phyloP scores from a whole-genome alignment of 164 flowering plant genomes.

The Warburgia ugandensis region DNA sequence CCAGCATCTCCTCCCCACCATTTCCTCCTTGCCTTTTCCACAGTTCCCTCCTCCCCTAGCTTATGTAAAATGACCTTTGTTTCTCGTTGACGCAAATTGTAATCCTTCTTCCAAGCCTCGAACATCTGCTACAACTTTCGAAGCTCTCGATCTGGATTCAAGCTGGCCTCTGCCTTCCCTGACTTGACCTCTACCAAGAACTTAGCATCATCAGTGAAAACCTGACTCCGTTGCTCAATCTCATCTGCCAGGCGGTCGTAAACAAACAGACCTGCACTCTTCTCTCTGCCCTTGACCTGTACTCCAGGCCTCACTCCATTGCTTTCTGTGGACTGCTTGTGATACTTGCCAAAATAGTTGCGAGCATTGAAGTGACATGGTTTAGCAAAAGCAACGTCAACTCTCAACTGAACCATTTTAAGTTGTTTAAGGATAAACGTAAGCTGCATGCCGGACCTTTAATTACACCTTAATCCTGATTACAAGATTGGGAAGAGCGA shows the following conservation, averaged over 20 bases:
- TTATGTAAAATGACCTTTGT: constrained; percentile 74
- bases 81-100: constrained; percentile 62
- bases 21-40: constrained; percentile 51
- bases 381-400: no score
- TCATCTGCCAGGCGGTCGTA: constrained; percentile 82
- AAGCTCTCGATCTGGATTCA: constrained; percentile 81
- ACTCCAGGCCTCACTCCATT: constrained; percentile 43
- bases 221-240: constrained; percentile 82
- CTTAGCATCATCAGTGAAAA: constrained; percentile 92
- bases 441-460: no score
- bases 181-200: constrained; percentile 95
- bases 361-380: no score
- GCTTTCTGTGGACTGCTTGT: no score
- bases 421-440: no score
- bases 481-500: no score
- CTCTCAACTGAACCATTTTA: no score
- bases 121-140: constrained; percentile 75
- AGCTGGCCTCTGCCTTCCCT: constrained; percentile 76
- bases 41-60: constrained; percentile 58
- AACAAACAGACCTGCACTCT: constrained; percentile 75
- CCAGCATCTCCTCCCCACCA: no score
- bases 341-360: no score
- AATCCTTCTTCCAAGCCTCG: constrained; percentile 96
- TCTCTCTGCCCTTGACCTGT: constrained; percentile 20
- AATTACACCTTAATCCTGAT: no score